Base-by-base conservation (phyloP, 1,284 basidiomycete genomes). In the Pseudozyma pruni region DNA sequence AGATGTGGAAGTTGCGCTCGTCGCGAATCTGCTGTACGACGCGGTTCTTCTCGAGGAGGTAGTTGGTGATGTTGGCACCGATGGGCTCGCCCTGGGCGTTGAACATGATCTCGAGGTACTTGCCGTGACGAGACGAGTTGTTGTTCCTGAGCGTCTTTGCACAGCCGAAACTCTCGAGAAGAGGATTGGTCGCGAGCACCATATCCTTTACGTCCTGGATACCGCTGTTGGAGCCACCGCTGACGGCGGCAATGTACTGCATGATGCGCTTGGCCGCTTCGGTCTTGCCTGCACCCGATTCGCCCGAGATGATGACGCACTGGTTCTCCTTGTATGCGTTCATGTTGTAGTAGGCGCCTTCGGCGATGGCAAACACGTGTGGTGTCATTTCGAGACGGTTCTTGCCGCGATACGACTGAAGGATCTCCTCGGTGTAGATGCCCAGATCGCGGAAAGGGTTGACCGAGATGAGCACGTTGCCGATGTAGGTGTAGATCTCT, bases 81-180 rank as follows among this genome's bases (percentile, higher is more conserved):
- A 98, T 90, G 16, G 96, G 96, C 80, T 95, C 91, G 46, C 94
- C 95, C 17, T 90, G 87, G 23, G 87, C 85, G 80, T 98, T 96
- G 85, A 98, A 98, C 92, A 98, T 97, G 84, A 99, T 98, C 84
- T 99, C 95, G 23, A 98, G 87, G 83, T 98, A 99, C 87, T 99
- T 99, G 46, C 96, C 95, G 87, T 98, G 96, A 72, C 96, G 90
- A 88, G 92, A 94, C 8, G 93, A 95, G 83, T 99, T 99, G 85
- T 99, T 97, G 83, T 99, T 99, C 55, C 96, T 88, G 64, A 99
- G 86, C 16, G 96, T 99, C 86, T 98, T 99, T 23, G 96, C 96
- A 84, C 96, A 98, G 22, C 96, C 96, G 75, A 99, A 99, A 84
- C 92, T 95, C 84, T 99, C 96, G 67, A 99, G 86, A 37, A 99